Percentiles rank a stretch among this genome's conserved stretches.
These are phyloP conservation scores for Xylariales sp. DNA, from an alignment of 2,329 filamentous ascomycete genomes.

Conservation along the genomic window DNA sequence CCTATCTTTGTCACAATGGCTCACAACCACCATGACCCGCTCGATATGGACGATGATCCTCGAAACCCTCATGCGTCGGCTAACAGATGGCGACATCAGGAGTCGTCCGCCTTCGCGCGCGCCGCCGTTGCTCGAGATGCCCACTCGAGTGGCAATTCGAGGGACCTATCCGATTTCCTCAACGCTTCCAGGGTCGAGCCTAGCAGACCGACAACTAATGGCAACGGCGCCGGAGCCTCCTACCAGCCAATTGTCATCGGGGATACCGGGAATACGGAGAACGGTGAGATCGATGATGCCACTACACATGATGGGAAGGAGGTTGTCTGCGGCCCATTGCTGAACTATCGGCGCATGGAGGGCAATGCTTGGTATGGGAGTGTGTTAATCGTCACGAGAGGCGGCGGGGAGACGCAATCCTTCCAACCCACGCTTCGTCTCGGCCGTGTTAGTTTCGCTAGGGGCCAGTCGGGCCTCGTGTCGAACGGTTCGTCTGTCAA, in stretches of 20 bases:
- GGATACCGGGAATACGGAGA: conserved; percentile 53
- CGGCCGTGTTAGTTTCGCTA: conserved; percentile 54
- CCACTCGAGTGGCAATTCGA: conserved; percentile 57
- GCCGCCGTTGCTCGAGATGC: conserved; percentile 58
- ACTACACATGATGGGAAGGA: conserved; percentile 62
- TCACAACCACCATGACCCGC: conserved; percentile 40
- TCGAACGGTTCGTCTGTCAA: conserved; percentile 49
- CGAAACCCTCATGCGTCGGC: conserved; percentile 67
- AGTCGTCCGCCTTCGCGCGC: conserved; percentile 67
- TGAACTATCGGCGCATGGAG: conserved; percentile 83
- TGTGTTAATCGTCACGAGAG: conserved; percentile 82
- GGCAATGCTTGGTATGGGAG: conserved; percentile 82
- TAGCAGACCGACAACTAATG: conserved; percentile 47
- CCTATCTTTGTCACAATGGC: conserved; percentile 38
- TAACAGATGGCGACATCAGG: conserved; percentile 72
- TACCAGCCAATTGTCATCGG: conserved; percentile 64
- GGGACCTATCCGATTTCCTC: conserved; percentile 66
- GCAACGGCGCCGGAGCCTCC: conserved; percentile 52
- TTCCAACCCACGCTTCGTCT: conserved; percentile 69
- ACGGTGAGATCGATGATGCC: conserved; percentile 43
- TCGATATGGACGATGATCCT: conserved; percentile 49
- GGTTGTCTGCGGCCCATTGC: conserved; percentile 76
- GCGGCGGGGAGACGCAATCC: conserved; percentile 71
- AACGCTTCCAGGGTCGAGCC: conserved; percentile 65
- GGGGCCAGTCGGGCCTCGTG: conserved; percentile 44